A percentile compares a stretch with the other conserved stretches of the same genome.
Evolutionary conservation across 768 basidiomycete species (phyloP).

Genomic region (Suillus clintonianus): DNA sequence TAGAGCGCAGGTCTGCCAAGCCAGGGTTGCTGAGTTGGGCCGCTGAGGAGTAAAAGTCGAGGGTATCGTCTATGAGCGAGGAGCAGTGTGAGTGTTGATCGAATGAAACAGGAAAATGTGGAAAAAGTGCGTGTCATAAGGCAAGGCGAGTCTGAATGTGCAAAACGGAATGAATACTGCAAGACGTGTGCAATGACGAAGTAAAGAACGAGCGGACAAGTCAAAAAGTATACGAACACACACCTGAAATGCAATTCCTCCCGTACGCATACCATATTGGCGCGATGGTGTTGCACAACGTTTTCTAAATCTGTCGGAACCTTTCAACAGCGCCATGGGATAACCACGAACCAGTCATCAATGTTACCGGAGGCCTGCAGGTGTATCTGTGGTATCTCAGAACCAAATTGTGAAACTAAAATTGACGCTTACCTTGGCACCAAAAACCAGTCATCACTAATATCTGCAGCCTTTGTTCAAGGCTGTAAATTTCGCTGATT

Average conservation of each 20-base stretch:
- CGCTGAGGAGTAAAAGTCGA: constrained; percentile 85
- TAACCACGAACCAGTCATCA: too few species aligned
- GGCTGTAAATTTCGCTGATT: too few species aligned
- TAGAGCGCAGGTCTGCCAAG: constrained; percentile 78
- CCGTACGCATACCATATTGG: constrained; percentile 70
- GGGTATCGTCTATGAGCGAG: constrained; percentile 88
- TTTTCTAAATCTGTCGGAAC: too few species aligned
- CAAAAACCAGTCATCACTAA: too few species aligned
- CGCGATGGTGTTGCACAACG: too few species aligned
- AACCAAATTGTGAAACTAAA: too few species aligned
- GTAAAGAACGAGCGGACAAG: neutral
- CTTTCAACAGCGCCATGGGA: too few species aligned
- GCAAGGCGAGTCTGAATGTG: neutral
- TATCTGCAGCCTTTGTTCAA: too few species aligned
- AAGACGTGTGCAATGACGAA: neutral
- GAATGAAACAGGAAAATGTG: neutral
- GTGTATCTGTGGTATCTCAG: too few species aligned
- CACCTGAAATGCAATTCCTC: constrained; percentile 95
- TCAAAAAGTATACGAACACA: constrained; percentile 15
- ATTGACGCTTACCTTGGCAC: too few species aligned
- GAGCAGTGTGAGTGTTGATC: neutral
- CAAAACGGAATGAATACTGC: too few species aligned
- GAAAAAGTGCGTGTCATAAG: neutral
- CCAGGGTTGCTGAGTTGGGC: constrained; percentile 86
- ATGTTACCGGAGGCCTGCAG: too few species aligned